Evolutionary conservation across 495 filamentous ascomycete genomes (phyloP).

Genomic region (Xylaria telfairii): DNA sequence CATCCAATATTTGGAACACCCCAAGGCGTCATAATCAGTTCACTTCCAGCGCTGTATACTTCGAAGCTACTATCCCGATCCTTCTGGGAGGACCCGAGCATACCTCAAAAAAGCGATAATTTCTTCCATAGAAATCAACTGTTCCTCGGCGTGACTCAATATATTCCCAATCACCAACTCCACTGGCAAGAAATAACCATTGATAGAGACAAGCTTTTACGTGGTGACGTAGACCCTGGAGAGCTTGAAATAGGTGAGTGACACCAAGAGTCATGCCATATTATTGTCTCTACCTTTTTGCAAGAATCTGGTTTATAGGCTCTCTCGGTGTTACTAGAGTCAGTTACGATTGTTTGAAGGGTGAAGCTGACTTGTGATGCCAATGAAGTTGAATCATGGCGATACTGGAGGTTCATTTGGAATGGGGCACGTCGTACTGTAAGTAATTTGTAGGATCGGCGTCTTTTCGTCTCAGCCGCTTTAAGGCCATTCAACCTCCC

Average conservation of each 20-base stretch:
- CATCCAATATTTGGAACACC: background rate
- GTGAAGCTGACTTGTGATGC: background rate
- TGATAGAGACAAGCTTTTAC: background rate
- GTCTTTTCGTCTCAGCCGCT: background rate
- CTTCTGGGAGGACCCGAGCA: background rate
- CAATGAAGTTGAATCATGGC: slow-evolving; percentile 14
- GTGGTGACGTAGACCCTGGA: background rate
- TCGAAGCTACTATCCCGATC: slow-evolving; percentile 6
- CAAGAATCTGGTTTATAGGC: background rate
- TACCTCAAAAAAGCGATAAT: slow-evolving; percentile 11
- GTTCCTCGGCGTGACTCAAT: background rate
- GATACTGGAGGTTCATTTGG: background rate
- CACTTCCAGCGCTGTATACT: background rate
- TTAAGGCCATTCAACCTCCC: background rate
- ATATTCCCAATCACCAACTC: background rate
- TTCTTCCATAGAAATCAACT: slow-evolving; percentile 8
- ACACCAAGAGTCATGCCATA: too few relatives aligned
- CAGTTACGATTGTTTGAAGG: background rate
- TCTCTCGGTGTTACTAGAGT: background rate
- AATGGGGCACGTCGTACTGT: background rate
- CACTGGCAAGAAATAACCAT: background rate
- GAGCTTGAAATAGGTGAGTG: background rate
- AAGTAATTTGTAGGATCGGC: background rate
- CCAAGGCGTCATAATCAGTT: background rate
- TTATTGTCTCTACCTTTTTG: background rate